Evolutionary conservation across 306 rosid genomes (phyloP).

Genomic region (Vachellia collinsii): DNA sequence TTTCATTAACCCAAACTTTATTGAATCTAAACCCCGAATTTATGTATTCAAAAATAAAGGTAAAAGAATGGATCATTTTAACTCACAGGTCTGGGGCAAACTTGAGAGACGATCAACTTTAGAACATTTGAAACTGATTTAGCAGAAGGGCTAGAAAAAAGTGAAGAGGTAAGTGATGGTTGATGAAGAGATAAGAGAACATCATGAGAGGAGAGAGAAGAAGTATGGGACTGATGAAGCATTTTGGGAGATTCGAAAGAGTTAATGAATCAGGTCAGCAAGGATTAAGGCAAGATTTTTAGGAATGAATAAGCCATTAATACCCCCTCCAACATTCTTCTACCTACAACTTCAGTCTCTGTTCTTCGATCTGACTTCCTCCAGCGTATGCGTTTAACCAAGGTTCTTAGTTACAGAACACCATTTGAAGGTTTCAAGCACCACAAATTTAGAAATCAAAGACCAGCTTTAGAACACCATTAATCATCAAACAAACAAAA

Average conservation of each 20-base stretch:
- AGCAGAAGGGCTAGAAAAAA: background rate
- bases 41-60: background rate
- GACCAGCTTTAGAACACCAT: background rate
- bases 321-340: background rate
- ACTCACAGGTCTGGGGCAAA: conserved; percentile 42
- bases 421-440: background rate
- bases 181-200: background rate
- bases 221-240: background rate
- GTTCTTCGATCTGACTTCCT: background rate
- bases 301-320: background rate
- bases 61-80: background rate
- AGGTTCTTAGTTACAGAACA: background rate
- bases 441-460: background rate
- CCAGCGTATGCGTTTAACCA: background rate
- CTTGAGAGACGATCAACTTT: background rate
- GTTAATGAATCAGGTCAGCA: no score
- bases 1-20: no score
- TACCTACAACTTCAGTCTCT: background rate
- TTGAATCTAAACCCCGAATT: no score
- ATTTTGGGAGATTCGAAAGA: no score
- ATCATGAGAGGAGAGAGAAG: background rate
- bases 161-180: background rate
- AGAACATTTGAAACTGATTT: background rate
- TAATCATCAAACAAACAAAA: background rate
- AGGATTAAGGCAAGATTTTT: background rate